Conservation (phyloP, 148 eudicot species). For the Rhododendron mucronatum region DNA sequence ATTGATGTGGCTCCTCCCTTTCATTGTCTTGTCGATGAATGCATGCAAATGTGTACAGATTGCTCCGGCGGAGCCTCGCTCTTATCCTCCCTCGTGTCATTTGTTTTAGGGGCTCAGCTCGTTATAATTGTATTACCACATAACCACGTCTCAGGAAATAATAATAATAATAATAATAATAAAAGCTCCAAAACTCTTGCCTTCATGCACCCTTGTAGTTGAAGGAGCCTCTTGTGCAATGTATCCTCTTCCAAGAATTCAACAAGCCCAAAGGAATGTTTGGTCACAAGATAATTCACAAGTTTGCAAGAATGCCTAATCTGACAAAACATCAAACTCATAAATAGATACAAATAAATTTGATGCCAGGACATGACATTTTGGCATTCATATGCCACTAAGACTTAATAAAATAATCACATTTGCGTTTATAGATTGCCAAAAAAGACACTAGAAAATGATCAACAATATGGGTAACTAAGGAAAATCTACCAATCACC, state of each 20-base stretch:
- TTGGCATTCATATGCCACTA: not conserved
- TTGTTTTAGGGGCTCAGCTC: too few relatives aligned
- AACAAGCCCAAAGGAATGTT: not conserved
- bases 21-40: conserved; percentile 13
- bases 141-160: too few relatives aligned
- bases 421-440: not conserved
- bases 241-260: not conserved
- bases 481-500: not conserved
- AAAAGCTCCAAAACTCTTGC: too few relatives aligned
- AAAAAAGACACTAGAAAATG: not conserved
- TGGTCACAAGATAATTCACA: not conserved
- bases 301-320: not conserved
- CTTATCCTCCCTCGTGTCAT: conserved; percentile 48
- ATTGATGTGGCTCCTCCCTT: conserved; percentile 30
- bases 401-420: not conserved
- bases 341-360: too few relatives aligned
- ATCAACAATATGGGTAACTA: not conserved
- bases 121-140: too few relatives aligned
- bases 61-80: conserved; percentile 57
- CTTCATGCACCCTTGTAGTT: too few relatives aligned
- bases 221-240: too few relatives aligned
- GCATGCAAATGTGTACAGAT: conserved; percentile 72
- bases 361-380: too few relatives aligned
- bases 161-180: too few relatives aligned
- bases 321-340: not conserved